These are phyloP conservation scores for Abortiporus biennis DNA, from an alignment of 1,284 basidiomycete species.

Conservation along the genomic window DNA sequence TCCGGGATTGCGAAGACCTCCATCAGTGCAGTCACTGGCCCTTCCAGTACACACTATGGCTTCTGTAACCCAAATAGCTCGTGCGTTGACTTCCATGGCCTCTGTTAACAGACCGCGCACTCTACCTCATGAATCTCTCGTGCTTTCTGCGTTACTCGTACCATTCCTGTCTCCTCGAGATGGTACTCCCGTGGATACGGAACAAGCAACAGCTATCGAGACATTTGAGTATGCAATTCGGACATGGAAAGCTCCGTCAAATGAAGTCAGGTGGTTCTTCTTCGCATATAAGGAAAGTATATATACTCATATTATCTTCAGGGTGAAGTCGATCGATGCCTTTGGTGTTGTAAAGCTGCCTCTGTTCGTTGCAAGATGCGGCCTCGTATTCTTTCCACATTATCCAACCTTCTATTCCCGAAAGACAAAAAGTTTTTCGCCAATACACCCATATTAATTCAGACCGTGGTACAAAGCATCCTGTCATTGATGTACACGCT, in stretches of 20 bases:
- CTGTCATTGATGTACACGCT: slow-evolving; percentile 42
- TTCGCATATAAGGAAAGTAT: neutral
- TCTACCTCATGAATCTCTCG: slow-evolving; percentile 51
- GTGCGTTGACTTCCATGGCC: slow-evolving; percentile 27
- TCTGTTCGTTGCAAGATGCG: slow-evolving; percentile 34
- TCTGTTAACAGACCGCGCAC: slow-evolving; percentile 21
- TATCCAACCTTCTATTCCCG: slow-evolving; percentile 45
- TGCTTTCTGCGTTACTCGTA: slow-evolving; percentile 49
- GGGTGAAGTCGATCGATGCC: slow-evolving; percentile 49
- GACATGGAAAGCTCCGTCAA: slow-evolving; percentile 47
- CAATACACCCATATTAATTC: slow-evolving; percentile 41
- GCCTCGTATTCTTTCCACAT: slow-evolving; percentile 39
- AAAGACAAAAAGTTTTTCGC: slow-evolving; percentile 36
- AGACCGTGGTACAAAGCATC: slow-evolving; percentile 45
- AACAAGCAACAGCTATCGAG: slow-evolving; percentile 51
- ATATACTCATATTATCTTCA: slow-evolving; percentile 16
- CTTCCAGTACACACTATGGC: slow-evolving; percentile 19
- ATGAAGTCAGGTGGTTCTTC: slow-evolving; percentile 31
- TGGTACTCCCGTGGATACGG: slow-evolving; percentile 35
- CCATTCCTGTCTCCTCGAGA: slow-evolving; percentile 43
- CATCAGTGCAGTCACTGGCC: slow-evolving; percentile 31
- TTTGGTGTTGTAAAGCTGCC: slow-evolving; percentile 65
- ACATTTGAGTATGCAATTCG: slow-evolving; percentile 50
- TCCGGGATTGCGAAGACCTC: slow-evolving; percentile 30
- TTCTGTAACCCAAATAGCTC: slow-evolving; percentile 30